Evolutionary conservation across 2,329 filamentous ascomycete species (phyloP).

Genomic region (Aspergillus luchuensis): DNA sequence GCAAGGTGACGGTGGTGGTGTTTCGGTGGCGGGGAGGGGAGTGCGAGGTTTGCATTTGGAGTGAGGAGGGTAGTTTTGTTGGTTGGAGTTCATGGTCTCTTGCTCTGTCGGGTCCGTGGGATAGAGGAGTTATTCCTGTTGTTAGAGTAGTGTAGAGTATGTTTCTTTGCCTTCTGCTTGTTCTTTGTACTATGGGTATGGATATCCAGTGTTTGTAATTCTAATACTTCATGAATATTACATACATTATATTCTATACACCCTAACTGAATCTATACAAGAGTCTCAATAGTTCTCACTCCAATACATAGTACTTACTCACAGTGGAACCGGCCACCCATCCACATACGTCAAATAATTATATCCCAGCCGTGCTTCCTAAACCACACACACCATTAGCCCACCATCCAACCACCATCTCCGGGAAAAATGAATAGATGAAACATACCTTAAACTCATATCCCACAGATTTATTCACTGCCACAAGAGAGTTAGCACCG

Average conservation of each 20-base stretch:
- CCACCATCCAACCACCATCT: neutral
- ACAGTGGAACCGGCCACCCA: constrained; percentile 32
- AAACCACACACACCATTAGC: neutral
- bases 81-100: too few relatives aligned
- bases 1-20: neutral
- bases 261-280: too few relatives aligned
- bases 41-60: constrained; percentile 1
- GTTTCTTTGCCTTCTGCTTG: too few relatives aligned
- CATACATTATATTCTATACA: too few relatives aligned
- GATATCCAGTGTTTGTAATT: too few relatives aligned
- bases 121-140: too few relatives aligned
- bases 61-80: constrained; percentile 1
- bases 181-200: too few relatives aligned
- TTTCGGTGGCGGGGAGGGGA: neutral
- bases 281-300: too few relatives aligned
- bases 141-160: too few relatives aligned
- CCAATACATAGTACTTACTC: too few relatives aligned
- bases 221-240: too few relatives aligned
- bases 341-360: constrained; percentile 34
- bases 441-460: constrained; percentile 33
- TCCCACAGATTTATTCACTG: constrained; percentile 35
- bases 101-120: too few relatives aligned
- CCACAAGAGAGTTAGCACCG: neutral
- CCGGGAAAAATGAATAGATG: neutral
- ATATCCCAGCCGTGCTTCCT: constrained; percentile 37